Conservation (phyloP, 2,329 filamentous ascomycete species). For the Fusarium keratoplasticum region DNA sequence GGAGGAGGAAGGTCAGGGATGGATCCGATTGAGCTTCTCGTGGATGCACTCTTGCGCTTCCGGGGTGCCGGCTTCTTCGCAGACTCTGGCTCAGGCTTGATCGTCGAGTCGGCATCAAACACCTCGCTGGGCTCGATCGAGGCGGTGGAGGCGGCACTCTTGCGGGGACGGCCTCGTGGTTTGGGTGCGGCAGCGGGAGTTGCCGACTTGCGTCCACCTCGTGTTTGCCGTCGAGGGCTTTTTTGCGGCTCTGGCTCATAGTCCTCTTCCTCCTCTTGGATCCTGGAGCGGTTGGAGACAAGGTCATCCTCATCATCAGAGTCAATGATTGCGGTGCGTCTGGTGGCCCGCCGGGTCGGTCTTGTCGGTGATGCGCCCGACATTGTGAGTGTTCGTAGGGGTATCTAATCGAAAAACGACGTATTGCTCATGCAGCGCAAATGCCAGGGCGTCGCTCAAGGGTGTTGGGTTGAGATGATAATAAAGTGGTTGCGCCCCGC, state of each 20-base stretch:
- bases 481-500: slow-evolving; percentile 47
- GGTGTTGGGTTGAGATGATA: slow-evolving; percentile 16
- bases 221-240: slow-evolving; percentile 64
- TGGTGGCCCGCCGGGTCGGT: slow-evolving; percentile 59
- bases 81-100: slow-evolving; percentile 48
- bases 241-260: slow-evolving; percentile 79
- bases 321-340: slow-evolving; percentile 81
- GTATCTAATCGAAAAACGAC: neutral
- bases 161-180: slow-evolving; percentile 55
- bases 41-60: slow-evolving; percentile 74
- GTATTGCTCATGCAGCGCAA: neutral
- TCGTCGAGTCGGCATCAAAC: slow-evolving; percentile 49
- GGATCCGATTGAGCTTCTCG: slow-evolving; percentile 54
- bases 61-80: slow-evolving; percentile 64
- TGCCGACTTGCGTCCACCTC: slow-evolving; percentile 54
- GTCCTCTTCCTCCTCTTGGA: slow-evolving; percentile 75
- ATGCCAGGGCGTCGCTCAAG: neutral
- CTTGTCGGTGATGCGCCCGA: slow-evolving; percentile 50
- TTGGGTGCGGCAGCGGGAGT: slow-evolving; percentile 59
- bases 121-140: slow-evolving; percentile 51
- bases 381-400: slow-evolving; percentile 39
- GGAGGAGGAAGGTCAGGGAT: slow-evolving; percentile 55
- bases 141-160: slow-evolving; percentile 49
- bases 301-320: slow-evolving; percentile 79
- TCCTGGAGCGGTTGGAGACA: slow-evolving; percentile 64